A percentile compares a stretch with the other conserved stretches of the same genome.
These are phyloP conservation scores for Aulographum hederae DNA, from an alignment of 2,329 filamentous ascomycete genomes.

Conservation along the genomic window DNA sequence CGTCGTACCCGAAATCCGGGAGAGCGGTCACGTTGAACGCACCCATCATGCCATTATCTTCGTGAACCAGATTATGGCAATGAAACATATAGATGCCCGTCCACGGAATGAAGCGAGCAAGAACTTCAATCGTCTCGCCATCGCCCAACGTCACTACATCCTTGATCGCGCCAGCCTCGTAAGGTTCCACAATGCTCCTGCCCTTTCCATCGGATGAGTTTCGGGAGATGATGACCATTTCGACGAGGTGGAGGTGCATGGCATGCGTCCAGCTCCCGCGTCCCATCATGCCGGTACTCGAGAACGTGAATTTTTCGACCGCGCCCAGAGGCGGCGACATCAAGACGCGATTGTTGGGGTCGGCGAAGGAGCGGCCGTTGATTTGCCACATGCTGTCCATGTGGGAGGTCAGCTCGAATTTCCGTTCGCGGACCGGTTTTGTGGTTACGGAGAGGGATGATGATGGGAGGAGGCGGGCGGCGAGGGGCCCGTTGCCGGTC, in stretches of 20 bases:
- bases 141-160: conserved; percentile 4
- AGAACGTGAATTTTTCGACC: too few species aligned
- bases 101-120: conserved; percentile 15
- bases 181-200: conserved; percentile 1
- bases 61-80: conserved; percentile 27
- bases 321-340: too few species aligned
- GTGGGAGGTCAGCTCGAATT: conserved; percentile 13
- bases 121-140: conserved; percentile 8
- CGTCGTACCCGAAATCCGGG: conserved; percentile 8
- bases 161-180: conserved; percentile 1
- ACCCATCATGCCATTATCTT: conserved; percentile 19
- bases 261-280: conserved; percentile 33
- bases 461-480: too few species aligned
- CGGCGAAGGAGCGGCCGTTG: conserved; percentile 17
- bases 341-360: too few species aligned
- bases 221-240: conserved; percentile 36
- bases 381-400: conserved; percentile 16
- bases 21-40: conserved; percentile 24
- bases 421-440: conserved; percentile 9
- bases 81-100: conserved; percentile 33
- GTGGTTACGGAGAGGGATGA: conserved; percentile 12
- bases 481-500: conserved; percentile 10
- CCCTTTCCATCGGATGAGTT: conserved; percentile 16
- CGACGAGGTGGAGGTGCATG: conserved; percentile 39
- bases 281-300: too few species aligned